Percentiles rank a stretch among this genome's conserved stretches.
These are phyloP conservation scores for Metschnikowia peoriensis DNA, from an alignment of 805 yeast species.

Conservation along the genomic window DNA sequence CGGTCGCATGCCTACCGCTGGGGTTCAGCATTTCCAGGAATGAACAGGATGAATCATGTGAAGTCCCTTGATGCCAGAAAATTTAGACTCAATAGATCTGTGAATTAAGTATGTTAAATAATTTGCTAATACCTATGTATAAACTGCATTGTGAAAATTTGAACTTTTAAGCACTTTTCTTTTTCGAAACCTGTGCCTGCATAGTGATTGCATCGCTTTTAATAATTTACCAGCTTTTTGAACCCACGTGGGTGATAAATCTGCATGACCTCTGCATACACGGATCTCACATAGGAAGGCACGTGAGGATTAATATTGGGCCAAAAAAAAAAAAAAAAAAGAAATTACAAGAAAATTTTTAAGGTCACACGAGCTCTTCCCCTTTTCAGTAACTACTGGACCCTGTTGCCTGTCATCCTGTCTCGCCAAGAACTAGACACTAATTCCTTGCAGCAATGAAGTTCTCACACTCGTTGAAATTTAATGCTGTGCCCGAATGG, in stretches of 20 bases:
- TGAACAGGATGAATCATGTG: no score
- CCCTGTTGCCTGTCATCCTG: not conserved
- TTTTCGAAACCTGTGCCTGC: not conserved
- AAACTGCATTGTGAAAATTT: no score
- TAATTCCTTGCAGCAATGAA: conserved; percentile 32
- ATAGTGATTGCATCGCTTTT: not conserved
- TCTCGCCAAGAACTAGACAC: conserved; percentile 3
- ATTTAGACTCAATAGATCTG: no score
- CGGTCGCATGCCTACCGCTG: no score
- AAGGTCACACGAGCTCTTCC: conserved; percentile 10
- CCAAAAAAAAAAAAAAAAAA: not conserved
- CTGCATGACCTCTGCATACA: not conserved
- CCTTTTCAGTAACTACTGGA: not conserved
- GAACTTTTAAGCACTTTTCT: not conserved
- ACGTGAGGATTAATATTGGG: not conserved
- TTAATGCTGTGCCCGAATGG: conserved; percentile 57
- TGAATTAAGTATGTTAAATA: no score
- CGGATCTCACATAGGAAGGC: not conserved
- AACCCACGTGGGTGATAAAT: conserved; percentile 4
- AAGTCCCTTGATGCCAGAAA: no score
- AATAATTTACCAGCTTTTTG: not conserved
- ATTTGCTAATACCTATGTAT: no score
- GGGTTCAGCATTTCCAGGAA: no score
- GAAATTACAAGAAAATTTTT: not conserved
- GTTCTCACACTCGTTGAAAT: conserved; percentile 49